A percentile compares a stretch with the other conserved stretches of the same genome.
phyloP scores from a whole-genome alignment of 495 filamentous ascomycete genomes.

The Ascodesmis nigricans region DNA sequence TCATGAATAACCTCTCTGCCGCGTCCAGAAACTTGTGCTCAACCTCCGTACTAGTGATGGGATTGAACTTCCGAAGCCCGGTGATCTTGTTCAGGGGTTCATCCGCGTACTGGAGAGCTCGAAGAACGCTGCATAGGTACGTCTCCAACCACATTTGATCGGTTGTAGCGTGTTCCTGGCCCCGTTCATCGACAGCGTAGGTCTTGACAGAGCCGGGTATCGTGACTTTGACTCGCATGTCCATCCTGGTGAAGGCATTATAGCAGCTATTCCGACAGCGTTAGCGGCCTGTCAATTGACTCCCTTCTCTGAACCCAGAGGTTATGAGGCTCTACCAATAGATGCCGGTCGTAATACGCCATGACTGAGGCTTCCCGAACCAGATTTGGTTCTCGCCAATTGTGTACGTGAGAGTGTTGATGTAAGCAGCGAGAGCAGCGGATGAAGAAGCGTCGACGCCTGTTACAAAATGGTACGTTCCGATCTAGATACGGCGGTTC shows the following conservation, averaged over 20 bases:
- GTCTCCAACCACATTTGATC: conserved; percentile 94
- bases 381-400: conserved; percentile 47
- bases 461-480: conserved; percentile 95
- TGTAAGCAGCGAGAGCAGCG: conserved; percentile 87
- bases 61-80: conserved; percentile 86
- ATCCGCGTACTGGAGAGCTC: conserved; percentile 91
- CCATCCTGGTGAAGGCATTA: conserved; percentile 94
- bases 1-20: conserved; percentile 84
- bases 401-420: conserved; percentile 87
- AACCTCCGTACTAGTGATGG: conserved; percentile 86
- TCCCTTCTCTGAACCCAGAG: background rate
- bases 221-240: conserved; percentile 94
- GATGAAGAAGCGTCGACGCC: conserved; percentile 94
- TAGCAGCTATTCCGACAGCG: conserved; percentile 47
- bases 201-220: conserved; percentile 89
- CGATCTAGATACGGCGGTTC: conserved; percentile 33
- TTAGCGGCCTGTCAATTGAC: conserved; percentile 3
- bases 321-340: conserved; percentile 46
- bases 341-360: conserved; percentile 78
- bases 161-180: conserved; percentile 74
- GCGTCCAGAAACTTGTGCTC: conserved; percentile 93
- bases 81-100: conserved; percentile 85
- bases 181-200: conserved; percentile 90
- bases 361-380: conserved; percentile 22
- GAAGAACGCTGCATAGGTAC: conserved; percentile 77